Evolutionary conservation across 176 grass and related monocot genomes (phyloP).

Genomic region (Paspalum vaginatum): DNA sequence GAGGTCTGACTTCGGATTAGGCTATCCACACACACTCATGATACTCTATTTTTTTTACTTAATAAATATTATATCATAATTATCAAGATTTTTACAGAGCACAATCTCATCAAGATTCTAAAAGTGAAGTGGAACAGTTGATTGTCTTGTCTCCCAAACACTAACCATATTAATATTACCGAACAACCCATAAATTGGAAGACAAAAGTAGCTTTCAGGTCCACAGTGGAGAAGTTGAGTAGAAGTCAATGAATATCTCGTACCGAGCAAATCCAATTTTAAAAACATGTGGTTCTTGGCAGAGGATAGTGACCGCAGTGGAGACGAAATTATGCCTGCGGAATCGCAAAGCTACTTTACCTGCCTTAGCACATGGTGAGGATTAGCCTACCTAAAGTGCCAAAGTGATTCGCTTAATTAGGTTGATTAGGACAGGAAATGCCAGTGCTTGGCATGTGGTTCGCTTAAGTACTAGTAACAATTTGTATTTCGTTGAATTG

Average conservation of each 20-base stretch:
- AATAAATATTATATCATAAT: no score
- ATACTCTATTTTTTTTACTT: no score
- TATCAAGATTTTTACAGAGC: no score
- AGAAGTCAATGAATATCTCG: not conserved
- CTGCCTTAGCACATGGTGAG: not conserved
- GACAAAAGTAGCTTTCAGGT: not conserved
- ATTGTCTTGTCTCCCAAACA: not conserved
- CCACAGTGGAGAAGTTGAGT: not conserved
- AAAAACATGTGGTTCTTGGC: not conserved
- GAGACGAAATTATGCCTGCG: not conserved
- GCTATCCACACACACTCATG: no score
- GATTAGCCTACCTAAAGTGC: not conserved
- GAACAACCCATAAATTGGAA: not conserved
- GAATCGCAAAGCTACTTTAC: not conserved
- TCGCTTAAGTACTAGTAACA: not conserved
- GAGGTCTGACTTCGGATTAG: no score
- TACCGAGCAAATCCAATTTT: not conserved
- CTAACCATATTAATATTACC: not conserved
- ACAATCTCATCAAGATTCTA: no score
- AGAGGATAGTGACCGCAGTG: conserved; percentile 1
- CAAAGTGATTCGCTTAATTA: conserved; percentile 20
- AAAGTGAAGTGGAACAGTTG: not conserved
- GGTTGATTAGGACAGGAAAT: conserved; percentile 16
- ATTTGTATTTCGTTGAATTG: not conserved
- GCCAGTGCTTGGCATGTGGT: not conserved